Conservation (phyloP, 2,329 filamentous ascomycete species). For the Stachybotrys chartarum region DNA sequence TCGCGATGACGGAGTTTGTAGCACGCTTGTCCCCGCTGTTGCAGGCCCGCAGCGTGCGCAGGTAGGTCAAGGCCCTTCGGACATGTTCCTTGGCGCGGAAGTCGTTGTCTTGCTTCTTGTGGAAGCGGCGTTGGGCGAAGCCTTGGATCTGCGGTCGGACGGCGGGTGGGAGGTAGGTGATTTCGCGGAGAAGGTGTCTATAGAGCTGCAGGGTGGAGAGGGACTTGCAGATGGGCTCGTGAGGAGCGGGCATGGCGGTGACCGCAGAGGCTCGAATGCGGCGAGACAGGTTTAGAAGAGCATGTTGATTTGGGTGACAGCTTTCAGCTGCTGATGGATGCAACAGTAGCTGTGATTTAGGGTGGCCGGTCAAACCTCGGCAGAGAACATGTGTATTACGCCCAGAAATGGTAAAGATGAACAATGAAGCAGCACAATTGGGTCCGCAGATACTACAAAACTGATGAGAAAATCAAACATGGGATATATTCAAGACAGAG, state of each 20-base stretch:
- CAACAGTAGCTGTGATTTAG: no score
- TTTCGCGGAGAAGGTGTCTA: conserved; percentile 53
- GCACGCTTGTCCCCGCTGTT: conserved; percentile 40
- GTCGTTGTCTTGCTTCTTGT: conserved; percentile 24
- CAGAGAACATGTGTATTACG: no score
- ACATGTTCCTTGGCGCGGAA: conserved; percentile 22
- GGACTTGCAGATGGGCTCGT: conserved; percentile 13
- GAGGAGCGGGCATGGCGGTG: conserved; percentile 19
- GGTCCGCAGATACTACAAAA: no score
- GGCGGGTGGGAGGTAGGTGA: conserved; percentile 49
- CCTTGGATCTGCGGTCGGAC: conserved; percentile 36
- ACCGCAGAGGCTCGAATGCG: neutral
- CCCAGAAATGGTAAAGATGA: no score
- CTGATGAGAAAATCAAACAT: no score
- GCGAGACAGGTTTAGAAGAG: no score
- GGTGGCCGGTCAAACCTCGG: no score
- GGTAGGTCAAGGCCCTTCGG: conserved; percentile 30
- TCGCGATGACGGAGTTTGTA: conserved; percentile 39
- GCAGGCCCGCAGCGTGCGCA: conserved; percentile 45
- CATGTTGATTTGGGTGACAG: no score
- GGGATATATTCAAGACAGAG: no score
- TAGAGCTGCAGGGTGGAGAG: conserved; percentile 35
- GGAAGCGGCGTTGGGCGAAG: conserved; percentile 40
- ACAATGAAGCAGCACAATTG: no score
- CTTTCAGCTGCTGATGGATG: no score